Base-by-base conservation (phyloP, 2,329 filamentous ascomycete genomes). In the Incumbomyces delicatus region DNA sequence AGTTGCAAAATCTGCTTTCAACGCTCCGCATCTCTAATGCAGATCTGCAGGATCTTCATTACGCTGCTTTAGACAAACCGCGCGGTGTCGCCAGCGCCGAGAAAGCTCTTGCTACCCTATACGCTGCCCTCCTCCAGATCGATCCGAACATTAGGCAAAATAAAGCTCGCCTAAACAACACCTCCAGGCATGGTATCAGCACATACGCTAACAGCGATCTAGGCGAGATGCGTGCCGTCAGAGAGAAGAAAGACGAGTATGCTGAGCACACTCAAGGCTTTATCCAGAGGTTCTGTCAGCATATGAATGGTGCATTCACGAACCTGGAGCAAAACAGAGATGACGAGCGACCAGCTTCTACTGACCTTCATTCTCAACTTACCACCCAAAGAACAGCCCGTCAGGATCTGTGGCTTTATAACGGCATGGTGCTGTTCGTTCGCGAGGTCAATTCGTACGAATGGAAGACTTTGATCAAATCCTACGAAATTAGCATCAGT, bases 241-340 rank as follows among this genome's bases (percentile, higher is more conserved):
- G 88, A 57, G 88, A 96, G 64, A 95, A 95, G 75, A 92, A 88
- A 63, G 85, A 94, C 53, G 83, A 87, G 61, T 98, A 95, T 60
- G 73, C 82, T 47, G 74, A 80, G 12, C 86, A 94, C 61, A 87
- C 83, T 55, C 70, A 75, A 17, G 68, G 77, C 44, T 95, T 96
- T 61, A 76, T 95, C 58, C 78, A 81, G 51, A 78, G 89, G 39
- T 72, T 95, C 12, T 81, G 85, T 53, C 81, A 86, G 44, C 90
- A 89, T 62, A 84, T 96, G 77, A 78, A 81, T 16, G 75, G 81
- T 39, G 85, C 86, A 49, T 95, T 95, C 58, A 83, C 84, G 40
- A 76, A 80, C 50, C 81, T 86, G 5, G 80, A 87, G 56, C 74
- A 81, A 56, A 78, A 76, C 55, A 76, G 80, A 50, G 75, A 77